Evolutionary conservation across 2,329 filamentous ascomycete species (phyloP), one percentile per base, ranked within the genome.

Genomic region (Talaromyces sp.): DNA sequence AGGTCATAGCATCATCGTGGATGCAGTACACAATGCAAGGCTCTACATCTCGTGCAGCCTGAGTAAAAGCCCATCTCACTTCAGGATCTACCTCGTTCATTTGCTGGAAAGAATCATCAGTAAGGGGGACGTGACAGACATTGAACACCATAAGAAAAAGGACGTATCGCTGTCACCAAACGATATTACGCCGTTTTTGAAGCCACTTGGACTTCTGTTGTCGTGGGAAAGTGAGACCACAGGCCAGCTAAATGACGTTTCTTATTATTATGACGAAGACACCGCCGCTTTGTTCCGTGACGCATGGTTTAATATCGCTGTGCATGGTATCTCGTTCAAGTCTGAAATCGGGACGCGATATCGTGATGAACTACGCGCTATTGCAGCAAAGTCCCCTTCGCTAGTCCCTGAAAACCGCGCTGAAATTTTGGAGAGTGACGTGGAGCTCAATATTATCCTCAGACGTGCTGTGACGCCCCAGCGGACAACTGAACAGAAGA

Each of bases 241-340:
- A 12, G 65, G 63, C 18, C 57, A 66, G n/a, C 73, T 73, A 27
- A 59, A 63, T n/a, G 60, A 76, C 72, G 61, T 70, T 65, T 59
- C 66, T 65, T 61, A 77, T 65, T 61, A 77, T 78, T 60, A 74
- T 61, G 85, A 89, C 58, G 89, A 93, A 57, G 87, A 94, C 62
- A 85, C 87, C 7, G 84, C 90, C 64, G 85, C 86, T 30, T 79
- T 96, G 61, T 85, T 95, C 67, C 88, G 94, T 58, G 93, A 99
- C 80, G 91, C 92, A 5, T 99, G 95, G 95, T 98, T 97, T 79
- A 99, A 99, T 70, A 92, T 98, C 65, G 91, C 93, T 27, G 90
- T 96, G 0, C 95, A 99, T 73, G 95, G 93, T 4, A 96, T 98
- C 72, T 89, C 88, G 9, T 82, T 89, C 10, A 84, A 85, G 16